Base-by-base conservation (phyloP, 2,329 filamentous ascomycete species). In the Colletotrichum cereale region DNA sequence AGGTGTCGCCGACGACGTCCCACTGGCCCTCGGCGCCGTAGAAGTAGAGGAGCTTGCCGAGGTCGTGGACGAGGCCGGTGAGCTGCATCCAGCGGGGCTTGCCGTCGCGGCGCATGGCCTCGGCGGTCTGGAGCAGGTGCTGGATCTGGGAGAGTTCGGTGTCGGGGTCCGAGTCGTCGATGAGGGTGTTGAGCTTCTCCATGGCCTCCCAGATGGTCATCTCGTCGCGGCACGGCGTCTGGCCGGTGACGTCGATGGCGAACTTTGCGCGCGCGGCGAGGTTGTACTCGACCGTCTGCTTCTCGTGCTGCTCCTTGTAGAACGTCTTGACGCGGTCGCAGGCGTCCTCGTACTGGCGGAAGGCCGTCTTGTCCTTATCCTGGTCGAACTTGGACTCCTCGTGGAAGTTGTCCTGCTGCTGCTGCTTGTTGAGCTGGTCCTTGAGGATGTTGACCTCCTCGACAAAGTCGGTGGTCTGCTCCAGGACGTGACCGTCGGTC, bases 121-220 rank as follows among this genome's bases (percentile, higher is more conserved):
- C 95, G 64, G 95, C 95, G 24, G 92, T 91, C 81, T 97, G 95
- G 21, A 97, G 89, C 38, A 97, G 87, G 82, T 97, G 95, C 83
- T 97, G 92, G 79, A 97, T 97, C 84, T 97, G 95, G 36, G 90
- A 92, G 73, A 97, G 90, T 58, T 89, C 90, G 56, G 95, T 97
- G 84, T 97, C 94, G 1, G 95, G 95, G 84, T 97, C 95, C 26
- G 92, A 95, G 82, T 97, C 93, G 83, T 97, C 95, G 80, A 97
- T 93, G 63, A 97, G 88, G 0, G 92, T 94, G 87, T 97, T 94
- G 78, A 97, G 91, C 83, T 94, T 95, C 88, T 97, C 93, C 84
- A 97, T 96, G 26, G 95, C 95, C 80, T 97, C 87, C 95, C 94
- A 97, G 80, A 97, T 87, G 73, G 91, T 92, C 93, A 97, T 94